These are phyloP conservation scores for Ganoderma meredithae DNA, from an alignment of 1,284 basidiomycete genomes.

Conservation along the genomic window DNA sequence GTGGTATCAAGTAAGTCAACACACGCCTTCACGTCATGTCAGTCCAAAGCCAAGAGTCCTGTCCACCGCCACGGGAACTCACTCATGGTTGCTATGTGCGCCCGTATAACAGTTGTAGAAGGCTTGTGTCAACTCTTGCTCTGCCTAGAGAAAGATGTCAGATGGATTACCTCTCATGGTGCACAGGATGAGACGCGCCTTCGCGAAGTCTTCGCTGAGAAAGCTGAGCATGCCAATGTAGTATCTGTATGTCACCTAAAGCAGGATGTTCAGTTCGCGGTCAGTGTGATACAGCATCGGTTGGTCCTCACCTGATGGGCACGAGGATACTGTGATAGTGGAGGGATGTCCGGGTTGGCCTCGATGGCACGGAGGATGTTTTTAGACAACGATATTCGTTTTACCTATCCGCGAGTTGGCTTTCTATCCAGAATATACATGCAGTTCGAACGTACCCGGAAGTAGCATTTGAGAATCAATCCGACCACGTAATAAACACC, in stretches of 20 bases:
- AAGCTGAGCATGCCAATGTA: slow-evolving; percentile 96
- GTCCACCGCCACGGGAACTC: slow-evolving; percentile 38
- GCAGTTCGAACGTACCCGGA: slow-evolving; percentile 68
- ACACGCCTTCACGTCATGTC: slow-evolving; percentile 68
- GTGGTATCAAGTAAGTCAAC: slow-evolving; percentile 88
- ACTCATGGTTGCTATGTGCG: slow-evolving; percentile 84
- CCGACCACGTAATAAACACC: slow-evolving; percentile 96
- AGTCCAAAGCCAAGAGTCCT: background rate
- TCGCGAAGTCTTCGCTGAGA: slow-evolving; percentile 89
- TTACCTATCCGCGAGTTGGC: slow-evolving; percentile 61
- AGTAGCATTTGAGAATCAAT: slow-evolving; percentile 93
- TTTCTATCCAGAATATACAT: background rate
- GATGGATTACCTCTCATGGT: background rate
- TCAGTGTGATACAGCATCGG: background rate
- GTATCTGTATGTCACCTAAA: slow-evolving; percentile 87
- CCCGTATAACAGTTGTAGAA: slow-evolving; percentile 81
- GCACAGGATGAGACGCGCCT: slow-evolving; percentile 51
- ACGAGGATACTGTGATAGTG: slow-evolving; percentile 77
- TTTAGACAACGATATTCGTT: slow-evolving; percentile 89
- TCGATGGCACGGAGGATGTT: slow-evolving; percentile 91
- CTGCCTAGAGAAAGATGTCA: slow-evolving; percentile 57
- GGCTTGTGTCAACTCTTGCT: slow-evolving; percentile 83
- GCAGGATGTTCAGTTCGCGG: slow-evolving; percentile 2
- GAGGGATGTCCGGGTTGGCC: slow-evolving; percentile 86
- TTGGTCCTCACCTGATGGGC: slow-evolving; percentile 79